Conservation (phyloP, 106 monocot species). For the Dendrobium officinale region DNA sequence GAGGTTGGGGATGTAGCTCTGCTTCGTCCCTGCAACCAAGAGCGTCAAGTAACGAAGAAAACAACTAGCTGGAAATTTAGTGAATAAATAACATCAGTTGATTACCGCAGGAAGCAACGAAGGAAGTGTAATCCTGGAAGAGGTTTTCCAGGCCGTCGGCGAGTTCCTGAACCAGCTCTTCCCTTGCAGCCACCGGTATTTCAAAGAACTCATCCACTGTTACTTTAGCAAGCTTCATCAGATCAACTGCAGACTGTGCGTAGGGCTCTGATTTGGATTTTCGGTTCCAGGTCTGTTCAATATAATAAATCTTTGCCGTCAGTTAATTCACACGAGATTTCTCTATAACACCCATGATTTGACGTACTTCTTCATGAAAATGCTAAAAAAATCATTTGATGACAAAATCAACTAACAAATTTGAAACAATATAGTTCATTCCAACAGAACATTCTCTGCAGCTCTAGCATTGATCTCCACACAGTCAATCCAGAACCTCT, state of each 20-base stretch:
- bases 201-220: constrained; percentile 36
- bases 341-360: too few species aligned
- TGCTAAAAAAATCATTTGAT: background rate
- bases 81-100: background rate
- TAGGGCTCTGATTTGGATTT: constrained; percentile 32
- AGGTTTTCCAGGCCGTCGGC: constrained; percentile 28
- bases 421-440: too few species aligned
- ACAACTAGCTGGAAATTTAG: background rate
- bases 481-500: too few species aligned
- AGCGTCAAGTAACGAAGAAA: background rate
- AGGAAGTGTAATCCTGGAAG: constrained; percentile 29
- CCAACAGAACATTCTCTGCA: too few species aligned
- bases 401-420: background rate
- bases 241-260: constrained; percentile 28
- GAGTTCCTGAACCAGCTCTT: constrained; percentile 22
- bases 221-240: constrained; percentile 27
- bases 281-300: constrained; percentile 28
- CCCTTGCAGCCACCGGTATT: constrained; percentile 12
- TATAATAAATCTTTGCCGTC: too few species aligned
- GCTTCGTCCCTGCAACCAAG: constrained; percentile 20
- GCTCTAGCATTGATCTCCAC: too few species aligned
- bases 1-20: constrained; percentile 32
- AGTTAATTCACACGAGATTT: too few species aligned
- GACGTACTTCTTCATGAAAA: too few species aligned
- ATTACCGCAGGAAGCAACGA: constrained; percentile 29